Evolutionary conservation across 2,329 filamentous ascomycete species (phyloP).

Genomic region (Botryosphaeria dothidea): DNA sequence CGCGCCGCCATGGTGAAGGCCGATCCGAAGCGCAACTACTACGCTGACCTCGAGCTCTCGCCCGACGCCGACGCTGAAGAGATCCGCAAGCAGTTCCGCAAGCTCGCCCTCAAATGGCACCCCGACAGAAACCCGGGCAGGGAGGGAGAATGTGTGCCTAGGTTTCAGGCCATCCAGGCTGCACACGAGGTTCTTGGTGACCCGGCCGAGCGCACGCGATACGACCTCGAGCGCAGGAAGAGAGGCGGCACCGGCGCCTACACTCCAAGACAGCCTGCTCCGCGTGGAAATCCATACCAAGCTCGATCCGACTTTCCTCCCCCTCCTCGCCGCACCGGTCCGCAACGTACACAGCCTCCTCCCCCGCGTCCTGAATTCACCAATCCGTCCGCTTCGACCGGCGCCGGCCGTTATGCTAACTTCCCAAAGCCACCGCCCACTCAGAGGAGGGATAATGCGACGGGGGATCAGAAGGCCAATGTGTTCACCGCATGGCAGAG

Average conservation of each 20-base stretch:
- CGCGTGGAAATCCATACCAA: constrained; percentile 20
- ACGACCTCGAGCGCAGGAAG: constrained; percentile 62
- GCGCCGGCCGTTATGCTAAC: constrained; percentile 48
- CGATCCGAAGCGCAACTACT: constrained; percentile 74
- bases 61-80: constrained; percentile 69
- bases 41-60: constrained; percentile 76
- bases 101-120: constrained; percentile 82
- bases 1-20: constrained; percentile 63
- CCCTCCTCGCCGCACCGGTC: constrained; percentile 45
- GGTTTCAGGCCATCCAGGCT: constrained; percentile 84
- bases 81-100: constrained; percentile 83
- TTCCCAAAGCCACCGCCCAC: constrained; percentile 42
- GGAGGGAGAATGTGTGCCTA: constrained; percentile 75
- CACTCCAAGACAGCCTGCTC: constrained; percentile 9
- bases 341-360: constrained; percentile 28
- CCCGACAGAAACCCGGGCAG: constrained; percentile 85
- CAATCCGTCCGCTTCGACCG: constrained; percentile 29
- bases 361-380: constrained; percentile 29
- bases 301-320: constrained; percentile 41
- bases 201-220: constrained; percentile 58
- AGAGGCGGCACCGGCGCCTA: constrained; percentile 22
- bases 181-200: constrained; percentile 77
- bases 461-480: constrained; percentile 39
- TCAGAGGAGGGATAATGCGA: constrained; percentile 37
- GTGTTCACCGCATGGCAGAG: constrained; percentile 53